Base-by-base conservation (phyloP, 352 stramenopile species). In the Globisporangium takayamanum region DNA sequence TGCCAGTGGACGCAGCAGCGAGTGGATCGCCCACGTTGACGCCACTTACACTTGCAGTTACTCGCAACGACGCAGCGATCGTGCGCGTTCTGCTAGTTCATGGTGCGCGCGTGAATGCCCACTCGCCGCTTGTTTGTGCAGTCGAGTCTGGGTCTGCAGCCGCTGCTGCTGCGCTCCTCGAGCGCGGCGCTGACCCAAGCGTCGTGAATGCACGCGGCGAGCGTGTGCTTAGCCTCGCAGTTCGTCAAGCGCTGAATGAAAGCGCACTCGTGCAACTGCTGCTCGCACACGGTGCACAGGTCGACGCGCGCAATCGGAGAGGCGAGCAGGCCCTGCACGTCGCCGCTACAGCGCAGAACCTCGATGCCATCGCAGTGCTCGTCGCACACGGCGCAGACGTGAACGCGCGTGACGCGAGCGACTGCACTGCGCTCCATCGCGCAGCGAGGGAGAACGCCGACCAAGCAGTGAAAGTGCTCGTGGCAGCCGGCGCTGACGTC, bases 371-470 rank as follows among this genome's bases (percentile, higher is more conserved):
- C 14, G 22, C 14, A 15, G 39, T 57, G 15, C 52, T 57, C 3
- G 37, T 49, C 25, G 37, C 52, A 16, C 36, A 57, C 39, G 39
- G 37, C 26, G 25, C 52, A 8, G 52, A 57, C 39, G 52, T 57
- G 25, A 7, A 42, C 28, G 25, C 52, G 6, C 12, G 12, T 6
- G 39, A 50, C 18, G 30, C 30, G 30, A 36, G 30, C 30, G 30
- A 8, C 30, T 36, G 30, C 30, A 36, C 30, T 36, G 30, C 30
- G 5, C 30, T 36, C 30, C 30, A 36, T 36, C 30, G 30, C 30
- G 30, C 30, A 36, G 30, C 30, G 30, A 36, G 5, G 5, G 30
- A 36, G 30, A 36, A 36, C 30, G 30, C 30, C 30, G 30, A 36
- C 8, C 30, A 36, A 36, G 30, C 30, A 36, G 30, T 36, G 30